Base-by-base conservation (phyloP, 1,284 basidiomycete species). In the Cutaneotrichosporon sp. region DNA sequence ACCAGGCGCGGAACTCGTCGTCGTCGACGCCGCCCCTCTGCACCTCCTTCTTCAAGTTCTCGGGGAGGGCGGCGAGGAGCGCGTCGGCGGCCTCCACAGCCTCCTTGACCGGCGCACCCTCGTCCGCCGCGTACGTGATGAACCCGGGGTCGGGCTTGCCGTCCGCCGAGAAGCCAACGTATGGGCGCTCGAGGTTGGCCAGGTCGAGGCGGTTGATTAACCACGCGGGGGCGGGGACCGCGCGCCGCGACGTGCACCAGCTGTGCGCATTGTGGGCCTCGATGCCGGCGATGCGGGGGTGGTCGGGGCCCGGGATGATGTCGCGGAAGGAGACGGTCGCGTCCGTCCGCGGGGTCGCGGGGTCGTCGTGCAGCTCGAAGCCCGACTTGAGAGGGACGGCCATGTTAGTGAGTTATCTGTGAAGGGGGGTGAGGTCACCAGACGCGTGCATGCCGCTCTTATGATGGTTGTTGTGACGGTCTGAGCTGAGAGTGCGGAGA, bases 231-330 rank as follows among this genome's bases (percentile, higher is more conserved):
- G 73, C 73, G 2, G 69, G 69, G 9, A 75, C 68, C 9, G 66
- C 59, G 13, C 67, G 64, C n/a, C 75, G 64, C 22, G 63, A 65
- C 36, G 69, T 43, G 58, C 75, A 76, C 75, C 75, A 76, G 2
- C 67, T 59, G 20, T 63, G 63, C 0, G 75, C 67, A 45, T 54
- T 51, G 62, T 76, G 75, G 13, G 36, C 20, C 22, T 34, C 33
- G 47, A 76, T 75, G n/a, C 73, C 72, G 20, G 71, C 67, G 56
- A 75, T 74, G 11, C 72, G 67, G 1, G 75, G 75, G 53, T 76
- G 75, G 58, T 71, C 68, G n/a, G 73, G 66, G 6, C 54, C 47
- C 16, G 75, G 73, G 43, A 76, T 58, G 49, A 76, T 65, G 42
- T 72, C 67, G 31, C 75, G 70, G 63, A 76, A 76, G 11, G 70